Base-by-base conservation (phyloP, 495 filamentous ascomycete species). In the Pseudoneurospora amorphoporcata region DNA sequence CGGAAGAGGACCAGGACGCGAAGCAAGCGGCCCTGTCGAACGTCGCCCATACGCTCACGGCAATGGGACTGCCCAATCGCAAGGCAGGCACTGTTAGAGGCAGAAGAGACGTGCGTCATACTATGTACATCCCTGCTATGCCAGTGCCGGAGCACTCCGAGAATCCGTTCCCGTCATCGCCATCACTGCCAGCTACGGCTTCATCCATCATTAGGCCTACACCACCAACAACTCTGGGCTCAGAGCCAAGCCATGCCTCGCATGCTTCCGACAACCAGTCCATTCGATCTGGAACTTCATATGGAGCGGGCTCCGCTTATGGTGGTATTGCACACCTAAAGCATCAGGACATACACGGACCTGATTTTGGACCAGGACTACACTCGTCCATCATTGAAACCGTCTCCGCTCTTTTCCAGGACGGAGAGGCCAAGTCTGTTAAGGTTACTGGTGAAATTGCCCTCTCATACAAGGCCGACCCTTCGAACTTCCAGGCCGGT, bases 371-470 rank as follows among this genome's bases (percentile, higher is more conserved):
- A 3, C 87, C 90, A 12, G 96, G 96, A 8, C 82, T 99, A 45
- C 97, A 94, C 77, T 90, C 94, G 7, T 98, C 96, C 9, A 85
- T 98, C 68, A 90, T 98, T 71, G 96, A 99, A 79, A 96, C 92
- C 0, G 90, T 98, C 71, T 95, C 87, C 75, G 92, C 93, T 41
- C 89, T 88, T 71, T 95, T 98, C 79, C 89, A 94, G 42, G 86
- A 90, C 35, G 93, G 93, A 10, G 83, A 83, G 9, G 83, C 93
- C 7, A 90, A 87, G 61, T 91, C 89, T 71, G 90, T 90, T 7
- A 90, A 90, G 61, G 88, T 97, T 35, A 90, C 90, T 73, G 96
- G 96, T 73, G 96, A 99, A 82, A 89, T 99, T 71, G 96, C 95
- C 17, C 85, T 99, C 41, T 88, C 91, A 32, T 92, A 94, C 79